A percentile compares a stretch with the other conserved stretches of the same genome.
phyloP scores from a whole-genome alignment of 2,329 filamentous ascomycete species.

The Dothiorella sarmentorum region DNA sequence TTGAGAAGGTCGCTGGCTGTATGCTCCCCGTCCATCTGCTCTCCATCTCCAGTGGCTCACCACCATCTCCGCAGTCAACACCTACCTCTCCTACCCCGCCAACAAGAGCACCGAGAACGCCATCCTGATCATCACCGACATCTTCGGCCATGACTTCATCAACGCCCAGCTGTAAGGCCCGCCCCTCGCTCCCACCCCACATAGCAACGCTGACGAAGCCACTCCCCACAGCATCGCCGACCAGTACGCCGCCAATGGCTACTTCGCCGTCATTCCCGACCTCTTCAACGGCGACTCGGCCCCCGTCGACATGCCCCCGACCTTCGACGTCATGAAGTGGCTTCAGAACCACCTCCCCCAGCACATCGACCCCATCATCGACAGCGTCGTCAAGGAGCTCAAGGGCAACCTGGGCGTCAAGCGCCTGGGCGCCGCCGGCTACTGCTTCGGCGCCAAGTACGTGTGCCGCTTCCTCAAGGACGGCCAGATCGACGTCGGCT shows the following conservation, averaged over 20 bases:
- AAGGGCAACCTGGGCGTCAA: slow-evolving; percentile 47
- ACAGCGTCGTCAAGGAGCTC: slow-evolving; percentile 46
- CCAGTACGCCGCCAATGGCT: slow-evolving; percentile 70
- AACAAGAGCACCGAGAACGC: slow-evolving; percentile 53
- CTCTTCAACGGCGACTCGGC: slow-evolving; percentile 66
- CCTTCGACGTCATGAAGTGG: slow-evolving; percentile 52
- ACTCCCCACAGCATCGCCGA: slow-evolving; percentile 57
- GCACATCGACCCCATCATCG: slow-evolving; percentile 53
- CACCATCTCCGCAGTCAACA: slow-evolving; percentile 41
- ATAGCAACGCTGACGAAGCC: too few species aligned
- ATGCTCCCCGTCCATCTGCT: slow-evolving; percentile 20
- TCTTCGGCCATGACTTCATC: slow-evolving; percentile 55
- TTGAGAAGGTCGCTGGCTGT: slow-evolving; percentile 48
- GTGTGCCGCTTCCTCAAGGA: slow-evolving; percentile 59
- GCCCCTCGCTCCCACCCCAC: background rate
- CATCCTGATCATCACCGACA: slow-evolving; percentile 56
- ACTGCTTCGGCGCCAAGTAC: slow-evolving; percentile 54
- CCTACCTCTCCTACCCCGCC: slow-evolving; percentile 55
- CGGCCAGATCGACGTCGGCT: slow-evolving; percentile 65
- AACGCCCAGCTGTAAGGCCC: slow-evolving; percentile 43
- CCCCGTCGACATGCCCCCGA: slow-evolving; percentile 49
- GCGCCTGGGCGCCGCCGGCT: slow-evolving; percentile 47
- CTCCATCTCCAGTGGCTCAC: background rate
- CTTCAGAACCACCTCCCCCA: slow-evolving; percentile 41
- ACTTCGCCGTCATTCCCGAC: slow-evolving; percentile 66